Evolutionary conservation across 768 basidiomycete species (phyloP).

Genomic region (Boletus tylopilopsis): DNA sequence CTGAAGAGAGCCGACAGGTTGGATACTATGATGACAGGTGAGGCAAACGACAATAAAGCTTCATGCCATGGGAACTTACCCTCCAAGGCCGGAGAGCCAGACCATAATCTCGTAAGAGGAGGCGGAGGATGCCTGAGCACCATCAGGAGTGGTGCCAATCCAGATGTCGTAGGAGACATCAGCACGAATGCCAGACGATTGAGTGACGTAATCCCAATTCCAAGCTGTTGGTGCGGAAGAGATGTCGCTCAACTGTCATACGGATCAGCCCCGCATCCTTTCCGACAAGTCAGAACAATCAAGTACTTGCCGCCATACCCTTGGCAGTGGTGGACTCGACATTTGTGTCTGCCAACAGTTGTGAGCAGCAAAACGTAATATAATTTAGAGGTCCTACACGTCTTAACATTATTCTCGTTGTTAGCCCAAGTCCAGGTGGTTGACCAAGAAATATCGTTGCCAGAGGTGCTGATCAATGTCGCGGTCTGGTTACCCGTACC

Average conservation of each 20-base stretch:
- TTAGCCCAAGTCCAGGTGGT: conserved; percentile 53
- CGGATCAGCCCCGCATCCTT: background rate
- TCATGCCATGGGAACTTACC: conserved; percentile 30
- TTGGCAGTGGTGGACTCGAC: conserved; percentile 42
- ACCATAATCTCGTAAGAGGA: conserved; percentile 61
- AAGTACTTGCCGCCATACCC: conserved; percentile 41
- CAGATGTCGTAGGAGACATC: conserved; percentile 60
- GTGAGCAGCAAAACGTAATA: background rate
- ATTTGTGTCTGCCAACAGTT: conserved; percentile 42
- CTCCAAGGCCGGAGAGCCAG: conserved; percentile 55
- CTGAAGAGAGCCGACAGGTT: conserved; percentile 51
- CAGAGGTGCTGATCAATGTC: conserved; percentile 39
- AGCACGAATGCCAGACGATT: conserved; percentile 46
- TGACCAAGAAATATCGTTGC: conserved; percentile 46
- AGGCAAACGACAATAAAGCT: background rate
- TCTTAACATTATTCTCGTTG: conserved; percentile 50
- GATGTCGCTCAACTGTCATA: conserved; percentile 37
- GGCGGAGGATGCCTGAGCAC: conserved; percentile 42
- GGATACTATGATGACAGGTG: conserved; percentile 35
- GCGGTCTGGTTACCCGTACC: conserved; percentile 50
- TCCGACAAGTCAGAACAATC: background rate
- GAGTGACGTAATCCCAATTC: conserved; percentile 46
- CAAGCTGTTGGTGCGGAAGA: conserved; percentile 46
- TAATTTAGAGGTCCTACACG: conserved; percentile 35
- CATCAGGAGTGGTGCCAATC: conserved; percentile 42